Evolutionary conservation across 1,284 basidiomycete genomes (phyloP).

Genomic region (Rhodotorula sp.): DNA sequence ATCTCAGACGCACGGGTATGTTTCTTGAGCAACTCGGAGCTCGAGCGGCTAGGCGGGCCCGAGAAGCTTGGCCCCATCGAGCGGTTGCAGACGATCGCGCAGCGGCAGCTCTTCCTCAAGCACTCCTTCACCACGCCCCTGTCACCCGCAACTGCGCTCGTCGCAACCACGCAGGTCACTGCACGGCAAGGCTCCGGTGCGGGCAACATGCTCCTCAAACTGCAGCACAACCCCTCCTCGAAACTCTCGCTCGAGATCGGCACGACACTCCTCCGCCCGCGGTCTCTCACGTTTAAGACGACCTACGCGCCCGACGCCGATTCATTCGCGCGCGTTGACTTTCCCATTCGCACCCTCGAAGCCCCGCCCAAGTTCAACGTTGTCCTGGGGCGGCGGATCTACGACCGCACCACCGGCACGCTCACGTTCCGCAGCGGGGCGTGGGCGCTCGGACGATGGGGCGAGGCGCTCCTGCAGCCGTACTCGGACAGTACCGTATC

Average conservation of each 20-base stretch:
- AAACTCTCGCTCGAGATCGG: conserved; percentile 56
- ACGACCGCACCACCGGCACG: conserved; percentile 50
- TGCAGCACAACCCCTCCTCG: conserved; percentile 66
- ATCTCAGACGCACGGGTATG: conserved; percentile 36
- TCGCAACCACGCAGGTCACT: conserved; percentile 48
- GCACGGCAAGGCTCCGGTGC: conserved; percentile 49
- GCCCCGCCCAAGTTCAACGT: conserved; percentile 54
- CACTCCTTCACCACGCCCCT: conserved; percentile 41
- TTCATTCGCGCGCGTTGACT: conserved; percentile 53
- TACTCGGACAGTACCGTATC: conserved; percentile 33
- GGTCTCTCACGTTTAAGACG: conserved; percentile 52
- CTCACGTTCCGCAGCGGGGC: conserved; percentile 47
- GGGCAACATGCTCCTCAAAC: conserved; percentile 61
- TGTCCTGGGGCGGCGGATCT: conserved; percentile 55
- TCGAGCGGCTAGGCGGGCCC: conserved; percentile 18
- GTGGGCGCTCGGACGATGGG: conserved; percentile 50
- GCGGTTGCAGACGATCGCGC: conserved; percentile 24
- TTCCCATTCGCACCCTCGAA: conserved; percentile 41
- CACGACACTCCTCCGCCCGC: conserved; percentile 55
- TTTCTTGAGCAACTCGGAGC: conserved; percentile 31
- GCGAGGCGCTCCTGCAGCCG: conserved; percentile 25
- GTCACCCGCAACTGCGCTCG: conserved; percentile 28
- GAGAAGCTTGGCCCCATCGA: conserved; percentile 15
- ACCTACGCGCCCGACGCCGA: conserved; percentile 55
- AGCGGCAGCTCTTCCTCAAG: conserved; percentile 37